Evolutionary conservation across 2,329 filamentous ascomycete species (phyloP).

Genomic region (Talaromyces albobiverticillius): DNA sequence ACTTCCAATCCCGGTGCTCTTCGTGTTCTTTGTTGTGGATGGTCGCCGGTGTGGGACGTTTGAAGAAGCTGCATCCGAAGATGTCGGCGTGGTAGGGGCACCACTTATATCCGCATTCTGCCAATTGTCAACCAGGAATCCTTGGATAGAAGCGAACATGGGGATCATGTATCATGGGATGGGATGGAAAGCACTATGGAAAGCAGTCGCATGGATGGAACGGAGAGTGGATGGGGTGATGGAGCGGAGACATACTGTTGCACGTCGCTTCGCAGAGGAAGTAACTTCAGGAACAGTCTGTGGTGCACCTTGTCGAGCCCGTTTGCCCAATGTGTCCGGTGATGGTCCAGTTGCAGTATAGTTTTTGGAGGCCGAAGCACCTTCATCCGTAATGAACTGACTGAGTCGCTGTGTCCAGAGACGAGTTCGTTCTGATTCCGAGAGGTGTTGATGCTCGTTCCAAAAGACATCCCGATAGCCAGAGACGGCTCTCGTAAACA

Average conservation of each 20-base stretch:
- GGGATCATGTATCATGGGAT: no score
- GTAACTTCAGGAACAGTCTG: conserved; percentile 38
- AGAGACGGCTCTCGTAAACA: conserved; percentile 40
- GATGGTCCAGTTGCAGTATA: conserved; percentile 18
- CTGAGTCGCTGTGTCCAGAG: conserved; percentile 40
- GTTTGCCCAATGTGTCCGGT: conserved; percentile 39
- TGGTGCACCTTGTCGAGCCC: conserved; percentile 40
- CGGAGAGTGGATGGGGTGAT: conserved; percentile 21
- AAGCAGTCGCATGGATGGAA: conserved; percentile 26
- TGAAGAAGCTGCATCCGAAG: conserved; percentile 22
- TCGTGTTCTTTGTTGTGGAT: conserved; percentile 12
- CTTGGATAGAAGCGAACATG: conserved; percentile 14
- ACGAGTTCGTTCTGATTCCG: conserved; percentile 39
- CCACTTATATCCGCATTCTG: conserved; percentile 39
- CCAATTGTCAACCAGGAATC: conserved; percentile 41
- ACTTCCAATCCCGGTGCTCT: conserved; percentile 26
- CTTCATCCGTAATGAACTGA: conserved; percentile 35
- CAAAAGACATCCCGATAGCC: conserved; percentile 42
- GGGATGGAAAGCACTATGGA: no score
- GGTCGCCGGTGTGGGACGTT: conserved; percentile 20
- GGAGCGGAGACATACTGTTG: conserved; percentile 43
- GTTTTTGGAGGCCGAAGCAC: conserved; percentile 18
- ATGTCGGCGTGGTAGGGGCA: conserved; percentile 28
- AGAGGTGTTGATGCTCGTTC: conserved; percentile 38
- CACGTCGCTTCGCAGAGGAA: conserved; percentile 42